Evolutionary conservation across 2,329 filamentous ascomycete species (phyloP).

Genomic region (Paradendryphiella salina): DNA sequence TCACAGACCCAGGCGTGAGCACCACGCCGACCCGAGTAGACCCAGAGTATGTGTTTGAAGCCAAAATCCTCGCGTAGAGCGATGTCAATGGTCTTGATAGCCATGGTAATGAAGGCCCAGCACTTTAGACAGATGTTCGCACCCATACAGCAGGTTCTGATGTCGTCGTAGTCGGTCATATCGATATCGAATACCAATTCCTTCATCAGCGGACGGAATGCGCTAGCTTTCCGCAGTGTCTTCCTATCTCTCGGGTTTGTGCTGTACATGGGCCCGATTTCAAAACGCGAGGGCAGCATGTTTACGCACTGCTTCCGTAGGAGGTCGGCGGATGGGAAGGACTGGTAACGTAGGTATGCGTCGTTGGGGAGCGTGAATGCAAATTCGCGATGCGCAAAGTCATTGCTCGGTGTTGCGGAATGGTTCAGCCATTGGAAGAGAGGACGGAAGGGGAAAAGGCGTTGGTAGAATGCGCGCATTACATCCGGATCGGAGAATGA

Average conservation of each 20-base stretch:
- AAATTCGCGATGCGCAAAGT: slow-evolving; percentile 94
- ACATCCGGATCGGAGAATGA: slow-evolving; percentile 73
- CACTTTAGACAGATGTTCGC: slow-evolving; percentile 93
- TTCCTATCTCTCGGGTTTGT: slow-evolving; percentile 94
- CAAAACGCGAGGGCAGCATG: slow-evolving; percentile 89
- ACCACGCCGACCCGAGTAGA: slow-evolving; percentile 95
- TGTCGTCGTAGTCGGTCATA: slow-evolving; percentile 97
- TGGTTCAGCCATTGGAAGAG: slow-evolving; percentile 99
- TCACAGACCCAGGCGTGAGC: slow-evolving; percentile 99
- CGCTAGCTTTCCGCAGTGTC: slow-evolving; percentile 73
- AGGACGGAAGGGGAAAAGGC: slow-evolving; percentile 90
- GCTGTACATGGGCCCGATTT: slow-evolving; percentile 96
- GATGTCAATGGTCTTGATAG: slow-evolving; percentile 87
- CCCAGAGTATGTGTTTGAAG: slow-evolving; percentile 96
- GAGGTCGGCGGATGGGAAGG: slow-evolving; percentile 68
- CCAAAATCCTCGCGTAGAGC: slow-evolving; percentile 93
- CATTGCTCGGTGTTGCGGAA: slow-evolving; percentile 77
- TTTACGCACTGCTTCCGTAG: slow-evolving; percentile 89
- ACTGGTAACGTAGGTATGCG: slow-evolving; percentile 90
- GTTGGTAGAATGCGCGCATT: slow-evolving; percentile 92
- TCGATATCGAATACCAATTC: slow-evolving; percentile 99
- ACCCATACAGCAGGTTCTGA: slow-evolving; percentile 91
- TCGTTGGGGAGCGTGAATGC: slow-evolving; percentile 94
- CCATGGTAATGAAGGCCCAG: slow-evolving; percentile 98
- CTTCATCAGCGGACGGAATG: slow-evolving; percentile 86